A percentile compares a stretch with the other conserved stretches of the same genome.
These are phyloP conservation scores for Thermomyces lanuginosus DNA, from an alignment of 2,329 filamentous ascomycete genomes.

Conservation along the genomic window DNA sequence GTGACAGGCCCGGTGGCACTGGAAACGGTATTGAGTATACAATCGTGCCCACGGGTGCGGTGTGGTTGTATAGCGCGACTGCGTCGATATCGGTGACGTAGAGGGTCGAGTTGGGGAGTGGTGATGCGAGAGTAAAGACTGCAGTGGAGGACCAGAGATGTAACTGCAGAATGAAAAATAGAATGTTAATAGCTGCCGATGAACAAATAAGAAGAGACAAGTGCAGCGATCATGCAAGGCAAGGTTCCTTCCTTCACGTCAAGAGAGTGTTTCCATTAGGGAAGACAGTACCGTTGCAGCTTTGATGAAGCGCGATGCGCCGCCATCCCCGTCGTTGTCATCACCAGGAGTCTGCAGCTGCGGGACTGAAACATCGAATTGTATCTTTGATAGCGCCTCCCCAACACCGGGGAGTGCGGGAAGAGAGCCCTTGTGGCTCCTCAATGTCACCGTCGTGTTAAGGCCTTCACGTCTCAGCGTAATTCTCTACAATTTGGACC, in stretches of 20 bases:
- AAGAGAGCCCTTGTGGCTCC: conserved; percentile 54
- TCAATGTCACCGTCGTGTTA: conserved; percentile 65
- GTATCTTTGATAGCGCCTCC: conserved; percentile 53
- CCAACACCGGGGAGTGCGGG: conserved; percentile 59
- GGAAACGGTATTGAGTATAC: conserved; percentile 57
- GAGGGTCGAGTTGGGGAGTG: conserved; percentile 54
- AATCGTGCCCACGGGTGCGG: conserved; percentile 62
- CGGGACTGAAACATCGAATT: conserved; percentile 56
- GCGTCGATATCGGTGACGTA: conserved; percentile 69
- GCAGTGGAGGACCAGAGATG: conserved; percentile 78
- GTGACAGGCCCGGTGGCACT: conserved; percentile 55
- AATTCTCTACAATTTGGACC: not conserved
- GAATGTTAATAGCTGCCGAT: conserved; percentile 1
- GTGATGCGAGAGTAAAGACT: conserved; percentile 67
- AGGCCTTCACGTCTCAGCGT: conserved; percentile 33
- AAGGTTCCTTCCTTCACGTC: conserved; percentile 4
- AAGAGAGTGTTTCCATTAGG: conserved; percentile 10
- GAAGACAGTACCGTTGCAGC: conserved; percentile 47
- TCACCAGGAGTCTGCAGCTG: conserved; percentile 41
- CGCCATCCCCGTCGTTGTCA: conserved; percentile 22
- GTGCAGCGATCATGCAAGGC: conserved; percentile 13
- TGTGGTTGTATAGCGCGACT: conserved; percentile 69
- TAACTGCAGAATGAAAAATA: conserved; percentile 27
- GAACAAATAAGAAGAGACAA: conserved; percentile 1
- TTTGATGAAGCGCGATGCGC: conserved; percentile 55